Conservation (phyloP, 192 early-diverging fungal species). For the Coemansia sp. region DNA sequence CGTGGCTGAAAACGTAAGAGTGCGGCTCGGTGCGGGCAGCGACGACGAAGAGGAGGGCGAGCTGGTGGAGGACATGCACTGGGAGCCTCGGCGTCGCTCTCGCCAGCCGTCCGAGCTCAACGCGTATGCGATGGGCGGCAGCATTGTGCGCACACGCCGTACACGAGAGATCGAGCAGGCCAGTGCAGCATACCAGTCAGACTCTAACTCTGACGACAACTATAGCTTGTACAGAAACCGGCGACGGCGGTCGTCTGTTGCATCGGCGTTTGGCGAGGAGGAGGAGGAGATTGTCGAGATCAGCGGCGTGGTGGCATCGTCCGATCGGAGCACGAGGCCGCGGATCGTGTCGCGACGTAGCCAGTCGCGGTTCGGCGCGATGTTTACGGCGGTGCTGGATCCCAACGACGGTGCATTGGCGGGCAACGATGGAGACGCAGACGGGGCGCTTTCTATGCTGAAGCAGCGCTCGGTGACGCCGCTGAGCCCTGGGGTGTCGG, state of each 20-base stretch:
- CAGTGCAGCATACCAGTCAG: constrained; percentile 8
- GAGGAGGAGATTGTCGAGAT: constrained; percentile 46
- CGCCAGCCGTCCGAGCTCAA: constrained; percentile 27
- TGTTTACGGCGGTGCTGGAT: constrained; percentile 28
- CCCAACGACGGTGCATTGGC: neutral
- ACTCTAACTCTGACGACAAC: constrained; percentile 11
- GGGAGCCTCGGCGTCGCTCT: constrained; percentile 29
- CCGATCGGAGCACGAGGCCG: constrained; percentile 13
- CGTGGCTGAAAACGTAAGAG: neutral
- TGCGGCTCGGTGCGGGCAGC: neutral
- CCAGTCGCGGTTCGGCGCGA: constrained; percentile 46
- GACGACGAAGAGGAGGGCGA: constrained; percentile 43
- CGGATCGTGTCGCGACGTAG: constrained; percentile 45
- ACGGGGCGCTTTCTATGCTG: neutral
- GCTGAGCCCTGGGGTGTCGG: neutral
- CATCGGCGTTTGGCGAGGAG: constrained; percentile 9
- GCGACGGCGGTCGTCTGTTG: constrained; percentile 5
- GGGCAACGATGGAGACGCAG: neutral
- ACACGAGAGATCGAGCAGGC: constrained; percentile 16
- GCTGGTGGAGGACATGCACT: constrained; percentile 34
- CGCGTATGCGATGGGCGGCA: constrained; percentile 41
- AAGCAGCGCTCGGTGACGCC: constrained; percentile 2
- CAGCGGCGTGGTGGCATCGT: constrained; percentile 22
- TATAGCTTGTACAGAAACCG: neutral
- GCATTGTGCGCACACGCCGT: constrained; percentile 44